Percentiles rank a stretch among this genome's conserved stretches.
Evolutionary conservation across 2,329 filamentous ascomycete genomes (phyloP).

Genomic region (Myriangium duriaei): DNA sequence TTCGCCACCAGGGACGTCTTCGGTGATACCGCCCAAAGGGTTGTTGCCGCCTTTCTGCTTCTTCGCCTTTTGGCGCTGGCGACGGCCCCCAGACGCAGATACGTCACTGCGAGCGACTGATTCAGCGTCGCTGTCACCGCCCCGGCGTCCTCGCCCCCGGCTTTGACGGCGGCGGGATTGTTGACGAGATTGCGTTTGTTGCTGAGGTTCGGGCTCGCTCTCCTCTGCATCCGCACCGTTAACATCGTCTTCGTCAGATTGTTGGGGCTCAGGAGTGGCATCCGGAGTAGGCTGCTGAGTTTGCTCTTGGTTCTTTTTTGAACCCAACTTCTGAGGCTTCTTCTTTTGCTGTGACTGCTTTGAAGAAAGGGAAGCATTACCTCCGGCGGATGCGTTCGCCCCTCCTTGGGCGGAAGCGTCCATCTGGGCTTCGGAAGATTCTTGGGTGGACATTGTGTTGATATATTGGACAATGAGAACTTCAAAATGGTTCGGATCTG

Average conservation of each 20-base stretch:
- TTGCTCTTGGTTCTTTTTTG: conserved; percentile 21
- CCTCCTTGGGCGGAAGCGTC: conserved; percentile 6
- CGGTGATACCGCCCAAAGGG: conserved; percentile 44
- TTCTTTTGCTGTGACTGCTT: conserved; percentile 20
- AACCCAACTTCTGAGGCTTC: conserved; percentile 37
- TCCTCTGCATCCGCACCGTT: conserved; percentile 20
- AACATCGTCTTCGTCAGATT: conserved; percentile 2
- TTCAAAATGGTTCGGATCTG: background rate
- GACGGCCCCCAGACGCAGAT: conserved; percentile 41
- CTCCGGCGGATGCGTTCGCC: conserved; percentile 5
- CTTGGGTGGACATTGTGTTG: conserved; percentile 9
- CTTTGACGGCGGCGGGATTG: conserved; percentile 37
- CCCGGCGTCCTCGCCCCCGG: conserved; percentile 34
- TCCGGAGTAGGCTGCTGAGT: conserved; percentile 37
- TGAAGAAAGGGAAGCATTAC: conserved; percentile 6
- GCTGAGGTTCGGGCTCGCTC: conserved; percentile 29
- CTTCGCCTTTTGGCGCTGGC: conserved; percentile 41
- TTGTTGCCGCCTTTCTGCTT: conserved; percentile 36
- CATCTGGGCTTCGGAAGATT: conserved; percentile 1
- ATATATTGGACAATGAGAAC: background rate
- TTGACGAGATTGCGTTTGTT: conserved; percentile 24
- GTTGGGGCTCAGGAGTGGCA: conserved; percentile 21
- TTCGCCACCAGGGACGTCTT: conserved; percentile 41
- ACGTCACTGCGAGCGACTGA: conserved; percentile 42
- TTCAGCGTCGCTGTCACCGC: conserved; percentile 38